Base-by-base conservation (phyloP, 2,329 filamentous ascomycete genomes). In the Aplosporella prunicola region DNA sequence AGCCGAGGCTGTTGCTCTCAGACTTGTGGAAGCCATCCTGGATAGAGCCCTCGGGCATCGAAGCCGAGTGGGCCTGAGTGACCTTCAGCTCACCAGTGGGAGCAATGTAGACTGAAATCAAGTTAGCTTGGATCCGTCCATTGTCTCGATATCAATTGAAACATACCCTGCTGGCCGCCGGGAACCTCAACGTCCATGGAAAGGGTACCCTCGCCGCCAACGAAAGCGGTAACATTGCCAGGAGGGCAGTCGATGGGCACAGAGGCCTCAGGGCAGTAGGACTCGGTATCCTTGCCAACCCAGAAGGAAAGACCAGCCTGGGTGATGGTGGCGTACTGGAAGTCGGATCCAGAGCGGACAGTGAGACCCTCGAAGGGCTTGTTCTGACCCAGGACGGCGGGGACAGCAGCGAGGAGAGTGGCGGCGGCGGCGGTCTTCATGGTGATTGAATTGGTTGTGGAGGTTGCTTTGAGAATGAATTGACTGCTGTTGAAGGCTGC, bases 81-180 rank as follows among this genome's bases (percentile, higher is more conserved):
- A 72, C 81, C 38, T 64, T 61, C 40, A 82, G 53, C 8, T 65
- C 60, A 5, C 77, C 78, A 17, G 64, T 55, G 3, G 68, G 61
- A 3, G 58, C 61, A 40, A 81, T 64, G 53, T 74, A 82, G 47
- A 79, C 55, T 53, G 39, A 11, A 14, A 5, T 13, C 9, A 24
- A 8, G 27, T 46, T 29, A 47, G 42, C 26, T 13, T 16, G 16
- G 8, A 3, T 23, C 6, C 13, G n/a, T 11, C 15, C 17, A 8
- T 10, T 17, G 17, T 14, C 9, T 6, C 8, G 15, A 30, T 30
- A 20, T 11, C n/a, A 23, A 20, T 5, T 15, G 16, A 23, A 29
- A 29, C 40, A 41, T 40, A 51, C 49, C 64, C 40, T 66, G 57
- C 48, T 82, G 77, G 17, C 78, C 78, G 18, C 77, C 77, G 5